Evolutionary conservation across 2,329 filamentous ascomycete species (phyloP).

Genomic region (Colletotrichum sp.): DNA sequence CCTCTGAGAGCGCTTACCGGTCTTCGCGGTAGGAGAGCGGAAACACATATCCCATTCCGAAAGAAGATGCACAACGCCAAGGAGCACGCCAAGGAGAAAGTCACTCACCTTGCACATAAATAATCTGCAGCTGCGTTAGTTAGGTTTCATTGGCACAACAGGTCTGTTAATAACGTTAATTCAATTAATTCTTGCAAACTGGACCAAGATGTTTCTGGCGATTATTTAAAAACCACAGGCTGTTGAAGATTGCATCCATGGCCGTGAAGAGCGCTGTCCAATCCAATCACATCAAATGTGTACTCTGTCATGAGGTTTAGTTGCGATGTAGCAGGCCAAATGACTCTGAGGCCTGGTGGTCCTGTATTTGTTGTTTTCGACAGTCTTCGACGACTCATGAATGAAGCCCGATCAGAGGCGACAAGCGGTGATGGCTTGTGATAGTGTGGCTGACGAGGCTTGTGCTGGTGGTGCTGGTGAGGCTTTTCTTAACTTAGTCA

Average conservation of each 20-base stretch:
- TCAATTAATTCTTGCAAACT: neutral
- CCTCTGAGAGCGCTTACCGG: slow-evolving; percentile 35
- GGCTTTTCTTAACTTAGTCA: neutral
- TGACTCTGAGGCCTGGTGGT: neutral
- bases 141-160: neutral
- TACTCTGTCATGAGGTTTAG: neutral
- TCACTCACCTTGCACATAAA: neutral
- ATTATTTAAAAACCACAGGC: neutral
- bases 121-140: neutral
- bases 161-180: neutral
- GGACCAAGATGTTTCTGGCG: neutral
- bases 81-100: slow-evolving; percentile 26
- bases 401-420: neutral
- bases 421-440: neutral
- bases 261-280: neutral
- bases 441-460: neutral
- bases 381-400: neutral
- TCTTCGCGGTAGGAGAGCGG: slow-evolving; percentile 32
- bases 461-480: neutral
- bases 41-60: slow-evolving; percentile 34
- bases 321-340: neutral
- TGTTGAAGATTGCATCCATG: neutral
- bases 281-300: neutral
- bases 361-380: neutral
- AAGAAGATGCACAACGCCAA: slow-evolving; percentile 31